Base-by-base conservation (phyloP, 345 rosid species). In the Rhodamnia argentea region DNA sequence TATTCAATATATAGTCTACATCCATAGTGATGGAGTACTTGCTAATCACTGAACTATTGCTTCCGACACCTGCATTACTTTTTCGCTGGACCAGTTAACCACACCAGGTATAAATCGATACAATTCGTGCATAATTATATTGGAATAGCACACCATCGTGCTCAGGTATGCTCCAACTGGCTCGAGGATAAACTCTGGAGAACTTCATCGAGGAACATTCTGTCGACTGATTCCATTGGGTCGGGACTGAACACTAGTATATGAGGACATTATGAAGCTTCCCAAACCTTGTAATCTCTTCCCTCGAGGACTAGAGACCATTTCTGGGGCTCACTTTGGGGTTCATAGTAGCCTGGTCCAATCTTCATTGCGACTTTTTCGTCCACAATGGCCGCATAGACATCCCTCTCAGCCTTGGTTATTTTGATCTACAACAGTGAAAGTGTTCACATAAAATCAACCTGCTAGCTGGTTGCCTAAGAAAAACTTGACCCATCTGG, bases 221-320 rank as follows among this genome's bases (percentile, higher is more conserved):
- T 16, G 78, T 44, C 8, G 23, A 64, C 76, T 29, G 76, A 29
- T 7, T 29, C 14, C 27, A 26, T 5, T 22, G 8, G 37, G 20
- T 56, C 2, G 13, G 37, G 82, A 75, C 9, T 37, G 82, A 64
- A 51, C 15, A 6, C 82, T 26, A 4, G 74, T 26, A 5, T 24
- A 29, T 24, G 59, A 23, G 83, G 13, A 55, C 23, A 82, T 90
- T 92, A 94, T 37, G 94, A 92, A 62, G 96, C 84, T 94, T 94
- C 98, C 99, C 99, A 97, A 81, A 93, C 94, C 94, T 93, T 95
- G 94, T 95, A 97, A 89, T 95, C 96, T 75, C 84, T 93, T 86
- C 98, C 99, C 89, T 96, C 95, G 1, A 89, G n/a, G 20, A 91
- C 94, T 7, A 57, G 13, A 50, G 94, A 93, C 99, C 99, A 97